Base-by-base conservation (phyloP, 2,329 filamentous ascomycete genomes). In the Helotiales sp. region DNA sequence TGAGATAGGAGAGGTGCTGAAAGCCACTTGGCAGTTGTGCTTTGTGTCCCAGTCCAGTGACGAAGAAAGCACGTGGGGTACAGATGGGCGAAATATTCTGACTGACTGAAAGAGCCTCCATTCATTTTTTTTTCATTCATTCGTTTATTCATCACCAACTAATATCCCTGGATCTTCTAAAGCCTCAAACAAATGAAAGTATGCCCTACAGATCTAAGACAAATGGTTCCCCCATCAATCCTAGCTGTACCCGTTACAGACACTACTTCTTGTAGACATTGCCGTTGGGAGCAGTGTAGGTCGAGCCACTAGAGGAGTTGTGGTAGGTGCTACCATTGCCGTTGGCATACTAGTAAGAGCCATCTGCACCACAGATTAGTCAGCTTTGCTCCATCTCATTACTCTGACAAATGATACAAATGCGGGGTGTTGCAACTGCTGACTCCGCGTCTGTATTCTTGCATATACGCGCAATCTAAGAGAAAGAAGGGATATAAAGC, bases 261-360 rank as follows among this genome's bases (percentile, higher is more conserved):
- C 19, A 24, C 56, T 53, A 67, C 60, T 69, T 69, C 63, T 65
- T 67, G 47, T 61, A 63, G n/a, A 54, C 64, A 50, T 65, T 30
- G 36, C 79, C 81, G 55, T 75, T 74, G 6, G 86, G 73, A 9
- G 83, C 65, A 17, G 82, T 90, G 73, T 90, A 90, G 17, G 73
- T 84, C 24, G 83, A 81, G 49, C 73, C 68, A 10, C 70, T 69
- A 44, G 85, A 85, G 63, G 78, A 72, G 72, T 88, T 87, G 78
- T 89, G 75, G 75, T 90, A 90, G 36, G 82, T 87, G 68, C 82
- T 88, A 13, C 85, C 85, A 62, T 88, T 81, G 46, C 85, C 74
- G 74, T 90, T 90, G 69, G 80, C 82, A 74, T 90, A 90, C 76
- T 90, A 89, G 78, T 90, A 90, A 1, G 85, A 88, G 34, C 86